Base-by-base conservation (phyloP, 2,329 filamentous ascomycete species). In the Trichoderma hamatum region DNA sequence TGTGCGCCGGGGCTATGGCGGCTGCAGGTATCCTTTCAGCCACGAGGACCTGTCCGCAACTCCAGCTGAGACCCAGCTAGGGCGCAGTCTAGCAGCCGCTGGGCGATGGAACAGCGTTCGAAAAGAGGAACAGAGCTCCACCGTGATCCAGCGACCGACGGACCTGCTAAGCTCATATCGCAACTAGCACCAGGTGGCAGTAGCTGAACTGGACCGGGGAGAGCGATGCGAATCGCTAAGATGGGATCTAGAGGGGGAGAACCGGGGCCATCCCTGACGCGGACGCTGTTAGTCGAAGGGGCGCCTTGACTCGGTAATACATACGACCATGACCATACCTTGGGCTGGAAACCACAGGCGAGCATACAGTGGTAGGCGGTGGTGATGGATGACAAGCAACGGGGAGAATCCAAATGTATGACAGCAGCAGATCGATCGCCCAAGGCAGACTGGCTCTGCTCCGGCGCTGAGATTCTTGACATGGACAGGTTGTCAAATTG, bases 181-280 rank as follows among this genome's bases (percentile, higher is more conserved):
- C 59, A 49, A 32, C 24, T 39, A 61, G 39, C 52, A 61, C 16
- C 59, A 24, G 32, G 28, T 43, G 30, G 26, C 59, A 62, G 55
- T 26, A 58, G 59, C 60, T 64, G 61, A 64, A 51, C 36, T 58
- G 63, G 63, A 21, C 63, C 63, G 63, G 63, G 52, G 63, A 49
- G 14, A 24, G 63, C 63, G 63, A 66, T 66, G 52, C 36, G 63
- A 58, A 46, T 49, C 28, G 54, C 52, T 43, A 49, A 61, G 55
- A 67, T 60, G 65, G 64, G 63, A 58, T 67, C 39, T 49, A 11
- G 32, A 16, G 52, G 19, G 28, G 54, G n/a, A 19, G 19, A 30
- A 28, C 43, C 55, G 43, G 49, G 55, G 56, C 54, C 55, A 51
- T 52, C 30, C 65, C 54, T 60, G 65, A 51, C 54, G 49, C 55